Evolutionary conservation across 179 eudicot species (phyloP).

Genomic region (Gypsophila paniculata): DNA sequence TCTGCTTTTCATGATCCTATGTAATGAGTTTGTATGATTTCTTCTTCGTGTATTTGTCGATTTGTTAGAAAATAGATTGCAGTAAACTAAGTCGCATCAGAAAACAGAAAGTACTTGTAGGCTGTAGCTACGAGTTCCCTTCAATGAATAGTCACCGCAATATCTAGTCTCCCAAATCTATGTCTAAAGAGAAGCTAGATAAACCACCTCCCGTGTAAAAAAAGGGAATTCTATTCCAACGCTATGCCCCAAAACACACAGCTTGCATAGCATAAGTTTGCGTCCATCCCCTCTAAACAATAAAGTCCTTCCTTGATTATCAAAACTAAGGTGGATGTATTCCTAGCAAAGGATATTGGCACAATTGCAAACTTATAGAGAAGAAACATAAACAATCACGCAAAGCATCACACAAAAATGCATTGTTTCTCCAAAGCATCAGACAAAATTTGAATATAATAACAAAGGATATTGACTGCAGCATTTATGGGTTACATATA

Average conservation of each 20-base stretch:
- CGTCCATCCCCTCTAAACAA: not conserved
- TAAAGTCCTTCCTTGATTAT: not conserved
- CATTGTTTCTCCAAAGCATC: not conserved
- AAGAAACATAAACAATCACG: not conserved
- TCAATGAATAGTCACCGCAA: not conserved
- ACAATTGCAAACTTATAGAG: not conserved
- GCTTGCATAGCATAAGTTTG: not conserved
- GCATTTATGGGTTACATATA: no score
- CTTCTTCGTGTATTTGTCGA: constrained; percentile 5
- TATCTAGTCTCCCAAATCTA: not conserved
- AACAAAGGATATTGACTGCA: no score
- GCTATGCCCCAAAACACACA: no score
- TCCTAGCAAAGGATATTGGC: no score
- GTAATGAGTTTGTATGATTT: not conserved
- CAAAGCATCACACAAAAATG: no score
- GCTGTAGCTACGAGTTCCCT: not conserved
- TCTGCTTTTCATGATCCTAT: not conserved
- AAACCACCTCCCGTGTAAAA: not conserved
- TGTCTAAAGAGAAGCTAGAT: not conserved
- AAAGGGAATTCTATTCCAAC: not conserved
- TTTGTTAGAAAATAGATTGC: constrained; percentile 1
- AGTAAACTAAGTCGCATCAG: not conserved
- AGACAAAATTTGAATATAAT: no score
- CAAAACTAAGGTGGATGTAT: not conserved
- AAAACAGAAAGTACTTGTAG: not conserved